Evolutionary conservation across 2,329 filamentous ascomycete genomes (phyloP), one percentile per base, ranked within the genome.

Genomic region (Diplodia scrobiculata): DNA sequence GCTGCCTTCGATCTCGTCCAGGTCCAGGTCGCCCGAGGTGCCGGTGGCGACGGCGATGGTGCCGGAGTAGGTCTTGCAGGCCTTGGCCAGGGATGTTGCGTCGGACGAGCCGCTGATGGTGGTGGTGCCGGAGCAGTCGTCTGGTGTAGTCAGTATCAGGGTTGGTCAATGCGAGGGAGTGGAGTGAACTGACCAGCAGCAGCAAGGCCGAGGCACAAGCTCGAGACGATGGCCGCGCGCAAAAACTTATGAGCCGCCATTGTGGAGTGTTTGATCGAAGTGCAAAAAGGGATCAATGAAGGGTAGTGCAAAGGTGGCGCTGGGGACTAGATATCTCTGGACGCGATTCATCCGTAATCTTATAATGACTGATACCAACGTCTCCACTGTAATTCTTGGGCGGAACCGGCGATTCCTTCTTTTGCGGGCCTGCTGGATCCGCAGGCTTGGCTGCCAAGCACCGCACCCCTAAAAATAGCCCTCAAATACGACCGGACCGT

Each of bases 401-500:
- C 53, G 53, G 32, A 10, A 11, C 34, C 34, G 34, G 34, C 10
- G 34, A 10, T 36, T 54, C 51, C 51, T 53, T 36, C 29, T 36
- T 32, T 54, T 54, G 29, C 51, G 51, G 51, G 51, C 5, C 51
- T 5, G n/a, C 53, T 41, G 36, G 36, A 21, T 7, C 36, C 19
- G 36, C 21, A 59, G 54, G 54, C 47, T 59, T n/a, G 36, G 54
- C 21, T n/a, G 54, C 54, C 54, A 59, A 59, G 54, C 17, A n/a
- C 29, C 9, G 4, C 5, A 41, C 54, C 1, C 21, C 54, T 59
- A 59, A 59, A 45, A 59, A 59, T 59, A 59, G 36, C 14, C 21
- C 34, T 47, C 14, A 14, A 45, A 59, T 45, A 59, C 54, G 54
- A 19, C 6, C 54, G 34, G 38, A 21, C 34, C 17, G 51, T 34